Evolutionary conservation across 495 filamentous ascomycete genomes (phyloP).

Genomic region (Talaromyces ruber): DNA sequence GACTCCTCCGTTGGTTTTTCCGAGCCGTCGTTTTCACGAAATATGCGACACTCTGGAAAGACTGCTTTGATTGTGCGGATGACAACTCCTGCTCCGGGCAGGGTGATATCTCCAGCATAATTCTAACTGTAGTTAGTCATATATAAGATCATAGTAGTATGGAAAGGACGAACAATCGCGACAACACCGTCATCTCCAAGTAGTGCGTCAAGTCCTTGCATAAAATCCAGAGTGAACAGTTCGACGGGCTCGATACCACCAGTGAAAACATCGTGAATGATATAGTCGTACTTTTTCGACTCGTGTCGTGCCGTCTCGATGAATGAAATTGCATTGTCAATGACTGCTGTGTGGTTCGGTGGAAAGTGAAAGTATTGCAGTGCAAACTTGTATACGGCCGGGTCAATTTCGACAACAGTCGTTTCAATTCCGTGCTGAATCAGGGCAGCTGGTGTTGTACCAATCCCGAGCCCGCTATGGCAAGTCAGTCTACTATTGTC

Average conservation of each 20-base stretch:
- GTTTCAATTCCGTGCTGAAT: constrained; percentile 84
- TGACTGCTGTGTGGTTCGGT: constrained; percentile 65
- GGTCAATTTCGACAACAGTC: constrained; percentile 91
- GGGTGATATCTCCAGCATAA: constrained; percentile 85
- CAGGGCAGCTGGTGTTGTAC: constrained; percentile 79
- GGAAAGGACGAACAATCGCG: constrained; percentile 62
- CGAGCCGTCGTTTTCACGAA: constrained; percentile 60
- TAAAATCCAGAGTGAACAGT: constrained; percentile 81
- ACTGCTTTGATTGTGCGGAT: constrained; percentile 62
- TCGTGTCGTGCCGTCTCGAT: constrained; percentile 44
- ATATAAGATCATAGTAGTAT: not conserved
- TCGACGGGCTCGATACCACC: constrained; percentile 84
- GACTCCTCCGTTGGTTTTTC: constrained; percentile 30
- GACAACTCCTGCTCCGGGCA: constrained; percentile 60
- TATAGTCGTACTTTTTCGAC: constrained; percentile 66
- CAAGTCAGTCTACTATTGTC: constrained; percentile 11
- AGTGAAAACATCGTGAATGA: constrained; percentile 98
- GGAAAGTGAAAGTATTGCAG: constrained; percentile 74
- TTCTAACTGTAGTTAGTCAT: constrained; percentile 47
- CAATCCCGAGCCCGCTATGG: constrained; percentile 77
- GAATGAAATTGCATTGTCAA: constrained; percentile 74
- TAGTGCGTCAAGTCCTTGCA: constrained; percentile 55
- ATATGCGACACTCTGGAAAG: constrained; percentile 77
- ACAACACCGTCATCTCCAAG: constrained; percentile 74
- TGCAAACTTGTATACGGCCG: constrained; percentile 75